Percentiles rank a stretch among this genome's conserved stretches.
phyloP scores from a whole-genome alignment of 306 rosid genomes.

The Malus sieversii region DNA sequence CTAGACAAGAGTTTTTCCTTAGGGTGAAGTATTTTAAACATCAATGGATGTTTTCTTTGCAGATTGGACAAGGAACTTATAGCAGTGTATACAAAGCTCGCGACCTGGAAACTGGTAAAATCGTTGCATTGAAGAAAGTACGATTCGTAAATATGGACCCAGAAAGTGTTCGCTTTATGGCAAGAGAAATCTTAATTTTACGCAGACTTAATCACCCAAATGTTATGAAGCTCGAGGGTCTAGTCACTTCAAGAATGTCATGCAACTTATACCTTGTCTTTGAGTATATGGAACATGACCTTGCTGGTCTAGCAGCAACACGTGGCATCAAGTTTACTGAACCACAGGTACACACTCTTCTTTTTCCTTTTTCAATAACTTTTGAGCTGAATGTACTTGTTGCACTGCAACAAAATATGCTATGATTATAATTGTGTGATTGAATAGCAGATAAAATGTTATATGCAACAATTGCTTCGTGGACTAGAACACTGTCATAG shows the following conservation, averaged over 20 bases:
- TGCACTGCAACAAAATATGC: neutral
- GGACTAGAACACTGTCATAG: slow-evolving; percentile 92
- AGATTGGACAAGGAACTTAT: slow-evolving; percentile 97
- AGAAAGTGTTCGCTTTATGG: slow-evolving; percentile 94
- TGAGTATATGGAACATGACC: slow-evolving; percentile 98
- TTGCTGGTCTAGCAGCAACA: slow-evolving; percentile 57
- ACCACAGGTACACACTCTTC: slow-evolving; percentile 48
- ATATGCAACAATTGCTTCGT: slow-evolving; percentile 56
- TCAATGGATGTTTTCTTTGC: slow-evolving; percentile 3
- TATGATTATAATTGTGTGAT: slow-evolving; percentile 2
- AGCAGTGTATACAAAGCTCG: slow-evolving; percentile 83
- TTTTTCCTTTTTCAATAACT: neutral
- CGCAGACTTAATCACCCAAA: slow-evolving; percentile 92
- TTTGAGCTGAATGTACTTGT: neutral
- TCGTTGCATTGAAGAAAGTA: slow-evolving; percentile 86
- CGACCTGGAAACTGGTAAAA: slow-evolving; percentile 78
- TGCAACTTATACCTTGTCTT: slow-evolving; percentile 83
- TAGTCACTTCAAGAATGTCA: slow-evolving; percentile 76
- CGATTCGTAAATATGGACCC: slow-evolving; percentile 71
- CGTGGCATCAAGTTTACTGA: slow-evolving; percentile 64
- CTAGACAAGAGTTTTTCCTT: neutral
- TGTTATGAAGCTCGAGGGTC: slow-evolving; percentile 79
- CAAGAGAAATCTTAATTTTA: slow-evolving; percentile 83
- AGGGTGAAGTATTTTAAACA: neutral
- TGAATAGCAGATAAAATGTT: slow-evolving; percentile 69